Base-by-base conservation (phyloP, 345 rosid genomes). In the Hibiscus syriacus region DNA sequence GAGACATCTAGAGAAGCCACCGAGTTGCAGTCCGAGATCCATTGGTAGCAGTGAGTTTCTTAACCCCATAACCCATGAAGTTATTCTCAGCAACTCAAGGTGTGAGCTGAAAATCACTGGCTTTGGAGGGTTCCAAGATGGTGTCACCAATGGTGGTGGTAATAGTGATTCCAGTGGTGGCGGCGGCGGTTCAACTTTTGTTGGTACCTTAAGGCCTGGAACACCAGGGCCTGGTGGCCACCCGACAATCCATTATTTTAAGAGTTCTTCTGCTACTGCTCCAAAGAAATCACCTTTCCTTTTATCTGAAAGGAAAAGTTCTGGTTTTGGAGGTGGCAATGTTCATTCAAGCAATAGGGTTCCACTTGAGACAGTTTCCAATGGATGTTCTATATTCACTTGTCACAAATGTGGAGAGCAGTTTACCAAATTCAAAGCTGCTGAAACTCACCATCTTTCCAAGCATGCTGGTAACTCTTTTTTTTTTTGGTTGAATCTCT, bases 11-110 rank as follows among this genome's bases (percentile, higher is more conserved):
- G 97, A 91, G 68, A 87, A 78, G 72, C 97, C 99, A 19, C 91
- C 97, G 3, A 90, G 90, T 50, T 90, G 97, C 70, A 94, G 99
- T 64, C 99, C 99, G 63, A 87, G 99, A 70, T 94, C 99, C 64
- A 91, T 94, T 19, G 99, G 99, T 26, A 94, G 99, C 83, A 94
- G 91, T 78, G 99, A 94, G 88, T 91, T 94, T 71, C 90, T 90
- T 4, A 94, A 94, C 86, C 99, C 97, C 54, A 86, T 94, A 29
- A 86, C 96, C 72, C 99, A 94, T 73, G 99, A 94, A 71, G 97
- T 94, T 30, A 84, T 94, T 22, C 85, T 94, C 45, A 86, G 95
- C 60, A 89, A 86, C 86, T 86, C 99, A 32, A 84, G 87, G 65
- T 94, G 99, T 70, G 97, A 90, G 89, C 95, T 94, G 36, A 94